A percentile compares a stretch with the other conserved stretches of the same genome.
Evolutionary conservation across 2,329 filamentous ascomycete genomes (phyloP).

Genomic region (Periglandula ipomoeae): DNA sequence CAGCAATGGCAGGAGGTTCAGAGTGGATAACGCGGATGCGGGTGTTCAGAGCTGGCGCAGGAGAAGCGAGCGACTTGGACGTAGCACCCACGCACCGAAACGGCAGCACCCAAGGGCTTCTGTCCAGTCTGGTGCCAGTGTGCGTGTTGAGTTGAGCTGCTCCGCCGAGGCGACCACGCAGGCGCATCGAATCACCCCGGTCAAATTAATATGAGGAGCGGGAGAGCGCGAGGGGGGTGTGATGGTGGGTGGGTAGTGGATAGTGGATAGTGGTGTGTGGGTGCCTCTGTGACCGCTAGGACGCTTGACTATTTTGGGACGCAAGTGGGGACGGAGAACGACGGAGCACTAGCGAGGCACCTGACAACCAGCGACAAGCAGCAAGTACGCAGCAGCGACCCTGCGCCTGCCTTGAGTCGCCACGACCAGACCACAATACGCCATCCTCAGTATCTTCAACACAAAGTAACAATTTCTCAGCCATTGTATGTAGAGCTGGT

Average conservation of each 20-base stretch:
- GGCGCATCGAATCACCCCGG: background rate
- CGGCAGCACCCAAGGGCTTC: background rate
- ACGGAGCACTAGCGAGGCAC: background rate
- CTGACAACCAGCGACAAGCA: no score
- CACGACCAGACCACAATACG: no score
- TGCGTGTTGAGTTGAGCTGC: no score
- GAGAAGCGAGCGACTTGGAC: no score
- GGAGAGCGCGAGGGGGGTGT: background rate
- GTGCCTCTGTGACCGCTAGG: background rate
- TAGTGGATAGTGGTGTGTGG: background rate
- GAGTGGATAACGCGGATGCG: slow-evolving; percentile 6
- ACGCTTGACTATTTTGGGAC: background rate
- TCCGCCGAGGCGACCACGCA: no score
- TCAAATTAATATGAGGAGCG: background rate
- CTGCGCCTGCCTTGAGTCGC: background rate
- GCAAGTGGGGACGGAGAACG: background rate
- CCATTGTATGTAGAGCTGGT: no score
- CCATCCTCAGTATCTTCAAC: no score
- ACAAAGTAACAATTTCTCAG: no score
- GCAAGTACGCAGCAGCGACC: no score
- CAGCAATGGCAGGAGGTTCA: background rate
- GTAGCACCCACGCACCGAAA: no score
- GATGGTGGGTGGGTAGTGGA: background rate
- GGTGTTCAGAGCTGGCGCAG: background rate
- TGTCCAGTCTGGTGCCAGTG: no score